A percentile compares a stretch with the other conserved stretches of the same genome.
Conservation (phyloP, 1,139 yeast species). For the Schizosaccharomyces versatilis region DNA sequence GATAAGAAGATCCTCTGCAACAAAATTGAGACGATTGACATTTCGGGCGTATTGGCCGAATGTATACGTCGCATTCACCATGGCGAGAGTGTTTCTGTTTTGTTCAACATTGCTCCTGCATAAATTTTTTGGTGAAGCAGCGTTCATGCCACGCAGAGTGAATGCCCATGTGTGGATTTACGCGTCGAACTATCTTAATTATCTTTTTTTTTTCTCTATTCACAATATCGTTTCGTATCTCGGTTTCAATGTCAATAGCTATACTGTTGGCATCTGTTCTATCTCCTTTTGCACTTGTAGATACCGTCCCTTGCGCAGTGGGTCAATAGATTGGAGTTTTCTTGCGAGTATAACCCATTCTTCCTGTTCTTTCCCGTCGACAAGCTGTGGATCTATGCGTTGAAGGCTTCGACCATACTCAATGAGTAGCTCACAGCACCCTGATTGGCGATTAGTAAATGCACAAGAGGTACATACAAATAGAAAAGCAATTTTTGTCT, state of each 20-base stretch:
- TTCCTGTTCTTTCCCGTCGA: background rate
- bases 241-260: background rate
- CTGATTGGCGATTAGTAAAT: background rate
- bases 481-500: background rate
- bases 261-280: background rate
- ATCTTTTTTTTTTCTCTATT: background rate
- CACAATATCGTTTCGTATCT: background rate
- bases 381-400: background rate
- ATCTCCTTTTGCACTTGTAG: background rate
- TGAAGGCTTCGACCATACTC: background rate
- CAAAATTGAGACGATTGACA: conserved; percentile 63
- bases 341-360: background rate
- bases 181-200: background rate
- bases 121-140: background rate
- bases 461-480: background rate
- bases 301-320: background rate
- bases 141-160: too few relatives aligned
- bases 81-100: conserved; percentile 86
- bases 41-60: conserved; percentile 72
- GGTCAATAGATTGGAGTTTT: background rate
- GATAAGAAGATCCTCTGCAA: conserved; percentile 31
- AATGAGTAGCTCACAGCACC: background rate
- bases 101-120: conserved; percentile 25
- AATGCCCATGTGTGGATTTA: background rate
- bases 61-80: conserved; percentile 80